phyloP scores from a whole-genome alignment of 371 early-diverging fungal species.

The Actinomucor elegans region DNA sequence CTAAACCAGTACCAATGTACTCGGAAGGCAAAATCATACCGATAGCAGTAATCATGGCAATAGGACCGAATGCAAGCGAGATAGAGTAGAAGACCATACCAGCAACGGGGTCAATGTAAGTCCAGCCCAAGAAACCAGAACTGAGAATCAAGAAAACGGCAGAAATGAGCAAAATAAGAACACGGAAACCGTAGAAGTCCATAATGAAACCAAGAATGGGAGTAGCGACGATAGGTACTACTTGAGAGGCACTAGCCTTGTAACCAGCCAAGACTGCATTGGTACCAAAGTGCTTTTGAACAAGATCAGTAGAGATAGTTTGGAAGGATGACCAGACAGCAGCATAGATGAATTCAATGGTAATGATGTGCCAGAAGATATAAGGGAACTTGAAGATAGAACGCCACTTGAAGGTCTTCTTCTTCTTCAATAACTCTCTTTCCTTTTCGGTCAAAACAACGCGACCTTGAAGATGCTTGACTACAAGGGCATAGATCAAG shows the following conservation, averaged over 20 bases:
- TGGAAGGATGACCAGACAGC: slow-evolving; percentile 60
- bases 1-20: slow-evolving; percentile 58
- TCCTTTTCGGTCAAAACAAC: slow-evolving; percentile 22
- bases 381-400: slow-evolving; percentile 47
- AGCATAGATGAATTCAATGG: slow-evolving; percentile 49
- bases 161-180: slow-evolving; percentile 36
- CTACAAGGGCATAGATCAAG: slow-evolving; percentile 43
- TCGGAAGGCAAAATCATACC: slow-evolving; percentile 50
- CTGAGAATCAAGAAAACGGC: slow-evolving; percentile 45
- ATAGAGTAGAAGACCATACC: slow-evolving; percentile 51
- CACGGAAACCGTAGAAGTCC: slow-evolving; percentile 52
- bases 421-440: slow-evolving; percentile 24
- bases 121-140: slow-evolving; percentile 46
- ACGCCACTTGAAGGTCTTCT: slow-evolving; percentile 40
- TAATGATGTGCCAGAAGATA: slow-evolving; percentile 50
- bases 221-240: slow-evolving; percentile 55
- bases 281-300: slow-evolving; percentile 41
- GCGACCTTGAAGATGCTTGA: slow-evolving; percentile 37
- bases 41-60: slow-evolving; percentile 53
- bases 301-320: slow-evolving; percentile 48
- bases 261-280: slow-evolving; percentile 47
- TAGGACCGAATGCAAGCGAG: slow-evolving; percentile 53
- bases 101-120: slow-evolving; percentile 38
- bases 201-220: slow-evolving; percentile 57
- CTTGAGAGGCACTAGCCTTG: slow-evolving; percentile 51